Percentiles rank a stretch among this genome's conserved stretches.
Evolutionary conservation across 306 rosid species (phyloP).

Genomic region (Canavalia ensiformis): DNA sequence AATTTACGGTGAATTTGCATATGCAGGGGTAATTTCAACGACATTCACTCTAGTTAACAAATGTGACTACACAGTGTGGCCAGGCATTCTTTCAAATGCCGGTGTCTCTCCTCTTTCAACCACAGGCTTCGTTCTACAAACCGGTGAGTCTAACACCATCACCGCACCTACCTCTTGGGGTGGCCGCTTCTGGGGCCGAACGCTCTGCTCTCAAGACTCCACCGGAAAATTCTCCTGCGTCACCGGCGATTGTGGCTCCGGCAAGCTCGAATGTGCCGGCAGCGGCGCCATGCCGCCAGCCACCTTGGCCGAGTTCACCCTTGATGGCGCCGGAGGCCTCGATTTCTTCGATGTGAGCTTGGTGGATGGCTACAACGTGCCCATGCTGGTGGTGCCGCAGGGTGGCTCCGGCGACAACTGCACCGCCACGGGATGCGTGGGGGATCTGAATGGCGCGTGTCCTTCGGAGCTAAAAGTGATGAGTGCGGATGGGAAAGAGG

Average conservation of each 20-base stretch:
- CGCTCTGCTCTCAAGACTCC: constrained; percentile 74
- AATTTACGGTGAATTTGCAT: neutral
- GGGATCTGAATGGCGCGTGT: constrained; percentile 76
- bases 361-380: constrained; percentile 88
- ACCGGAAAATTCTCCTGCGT: constrained; percentile 83
- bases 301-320: constrained; percentile 82
- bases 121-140: constrained; percentile 77
- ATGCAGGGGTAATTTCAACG: constrained; percentile 68
- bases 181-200: constrained; percentile 92
- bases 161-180: constrained; percentile 80
- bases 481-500: constrained; percentile 50
- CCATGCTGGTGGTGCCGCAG: constrained; percentile 72
- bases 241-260: constrained; percentile 90
- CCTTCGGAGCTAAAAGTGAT: constrained; percentile 76
- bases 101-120: constrained; percentile 71
- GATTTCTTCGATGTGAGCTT: constrained; percentile 90
- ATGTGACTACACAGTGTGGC: constrained; percentile 91
- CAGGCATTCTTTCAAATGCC: constrained; percentile 82
- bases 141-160: constrained; percentile 60
- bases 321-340: constrained; percentile 75
- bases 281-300: constrained; percentile 85
- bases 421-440: constrained; percentile 68
- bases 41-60: constrained; percentile 77
- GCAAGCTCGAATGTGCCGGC: constrained; percentile 72
- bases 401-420: constrained; percentile 77